Evolutionary conservation across 2,329 filamentous ascomycete species (phyloP).

Genomic region (Seiridium cupressi): DNA sequence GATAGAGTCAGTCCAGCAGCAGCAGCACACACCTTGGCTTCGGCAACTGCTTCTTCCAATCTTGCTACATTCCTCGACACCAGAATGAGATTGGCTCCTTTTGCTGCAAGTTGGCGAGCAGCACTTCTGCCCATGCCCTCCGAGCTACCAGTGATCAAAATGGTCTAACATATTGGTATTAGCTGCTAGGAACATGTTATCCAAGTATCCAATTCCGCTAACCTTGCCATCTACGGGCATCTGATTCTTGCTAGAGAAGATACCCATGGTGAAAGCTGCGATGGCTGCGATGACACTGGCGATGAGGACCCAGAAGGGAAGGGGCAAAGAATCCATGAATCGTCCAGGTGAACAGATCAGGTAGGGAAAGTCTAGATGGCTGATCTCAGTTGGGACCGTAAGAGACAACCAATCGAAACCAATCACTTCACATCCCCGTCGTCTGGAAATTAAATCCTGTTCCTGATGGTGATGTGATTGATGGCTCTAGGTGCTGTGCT

Average conservation of each 20-base stretch:
- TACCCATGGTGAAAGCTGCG: constrained; percentile 56
- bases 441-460: too few relatives aligned
- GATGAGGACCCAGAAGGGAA: constrained; percentile 17
- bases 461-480: too few relatives aligned
- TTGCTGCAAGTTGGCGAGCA: constrained; percentile 71
- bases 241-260: constrained; percentile 67
- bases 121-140: constrained; percentile 85
- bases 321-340: constrained; percentile 15
- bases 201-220: constrained; percentile 18
- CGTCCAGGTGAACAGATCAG: too few relatives aligned
- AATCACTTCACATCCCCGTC: too few relatives aligned
- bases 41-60: constrained; percentile 67
- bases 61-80: constrained; percentile 76
- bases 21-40: constrained; percentile 23
- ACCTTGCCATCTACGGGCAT: constrained; percentile 86
- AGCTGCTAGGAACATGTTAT: not conserved
- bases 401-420: too few relatives aligned
- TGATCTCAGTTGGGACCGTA: too few relatives aligned
- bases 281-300: constrained; percentile 31
- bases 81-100: constrained; percentile 84
- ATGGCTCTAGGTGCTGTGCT: not conserved
- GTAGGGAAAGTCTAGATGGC: too few relatives aligned
- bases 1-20: not conserved
- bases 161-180: constrained; percentile 1
- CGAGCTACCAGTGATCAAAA: constrained; percentile 77